Base-by-base conservation (phyloP, 2,329 filamentous ascomycete species). In the Clarireedia hainanense region DNA sequence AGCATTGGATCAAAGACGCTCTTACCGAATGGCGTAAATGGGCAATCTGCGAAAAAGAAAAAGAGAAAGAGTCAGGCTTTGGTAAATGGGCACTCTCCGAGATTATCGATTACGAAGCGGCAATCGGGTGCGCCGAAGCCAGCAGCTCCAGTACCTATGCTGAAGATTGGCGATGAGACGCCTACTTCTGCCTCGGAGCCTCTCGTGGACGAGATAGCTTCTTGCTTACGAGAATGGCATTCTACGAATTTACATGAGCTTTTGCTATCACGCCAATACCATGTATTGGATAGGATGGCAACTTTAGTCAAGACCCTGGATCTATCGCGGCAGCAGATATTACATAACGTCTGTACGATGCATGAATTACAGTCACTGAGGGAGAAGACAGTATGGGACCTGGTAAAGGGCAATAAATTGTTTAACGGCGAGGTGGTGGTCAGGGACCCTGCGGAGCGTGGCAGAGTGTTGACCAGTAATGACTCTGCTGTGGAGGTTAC, bases 91-190 rank as follows among this genome's bases (percentile, higher is more conserved):
- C 60, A 52, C 39, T 50, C 58, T 10, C 52, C 58, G 14, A 42
- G 50, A 15, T 69, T 79, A 7, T 65, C 76, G 3, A 74, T 75
- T 5, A 69, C 78, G 48, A 73, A 75, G 60, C 81, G 85, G 60
- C 82, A 91, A 64, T 84, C 85, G 1, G 77, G 81, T 67, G 81
- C 76, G 24, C 84, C 85, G 10, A 90, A 89, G 64, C 94, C 92
- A 30, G 83, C 90, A 10, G 95, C 95, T 10, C 94, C 94, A 0
- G 91, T 99, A 7, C 94, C 94, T 4, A 94, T 97, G 88, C 79
- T 99, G 52, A 96, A 96, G 71, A 92, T 99, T 69, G 94, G 94
- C 57, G 94, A 99, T 68, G 94, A 99, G 74, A 96, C 91, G 2
- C 89, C 91, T 1, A 95, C 90, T 0, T 96, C 91, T 5, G 78